Percentiles rank a stretch among this genome's conserved stretches.
Conservation (phyloP, 331 rosid genomes). For the Erythrophleum ivorense region DNA sequence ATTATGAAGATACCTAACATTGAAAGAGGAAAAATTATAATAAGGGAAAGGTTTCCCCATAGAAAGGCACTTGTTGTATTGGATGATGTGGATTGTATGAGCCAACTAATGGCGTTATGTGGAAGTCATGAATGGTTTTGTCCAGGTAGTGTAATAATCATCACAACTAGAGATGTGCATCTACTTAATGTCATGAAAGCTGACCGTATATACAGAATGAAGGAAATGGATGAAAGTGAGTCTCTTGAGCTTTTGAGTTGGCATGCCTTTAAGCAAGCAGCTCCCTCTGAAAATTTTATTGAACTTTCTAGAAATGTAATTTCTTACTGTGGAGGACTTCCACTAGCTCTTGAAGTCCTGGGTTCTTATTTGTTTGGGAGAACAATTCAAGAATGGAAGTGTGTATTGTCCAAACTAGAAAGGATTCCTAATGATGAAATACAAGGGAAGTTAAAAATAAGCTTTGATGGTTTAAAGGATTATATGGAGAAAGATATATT, state of each 20-base stretch:
- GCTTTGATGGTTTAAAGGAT: constrained; percentile 4
- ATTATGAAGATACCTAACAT: neutral
- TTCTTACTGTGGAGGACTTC: neutral
- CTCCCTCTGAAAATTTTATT: neutral
- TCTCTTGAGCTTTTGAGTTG: neutral
- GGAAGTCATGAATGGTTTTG: neutral
- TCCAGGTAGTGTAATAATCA: neutral
- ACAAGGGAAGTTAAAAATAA: neutral
- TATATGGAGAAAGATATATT: neutral
- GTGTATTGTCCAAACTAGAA: neutral
- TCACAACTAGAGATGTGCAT: neutral
- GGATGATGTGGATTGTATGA: neutral
- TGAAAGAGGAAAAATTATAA: neutral
- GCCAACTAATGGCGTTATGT: neutral
- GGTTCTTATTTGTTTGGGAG: neutral
- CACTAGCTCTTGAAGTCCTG: neutral
- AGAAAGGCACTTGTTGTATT: neutral
- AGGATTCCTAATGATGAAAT: neutral
- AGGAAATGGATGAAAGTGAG: neutral
- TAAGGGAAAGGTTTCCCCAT: neutral
- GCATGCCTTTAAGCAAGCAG: neutral
- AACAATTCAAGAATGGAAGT: neutral
- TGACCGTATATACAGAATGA: neutral
- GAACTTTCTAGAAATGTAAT: neutral
- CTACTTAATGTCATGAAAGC: neutral